A percentile compares a stretch with the other conserved stretches of the same genome.
phyloP scores from a whole-genome alignment of 805 yeast species.

The Yamadazyma olivae region DNA sequence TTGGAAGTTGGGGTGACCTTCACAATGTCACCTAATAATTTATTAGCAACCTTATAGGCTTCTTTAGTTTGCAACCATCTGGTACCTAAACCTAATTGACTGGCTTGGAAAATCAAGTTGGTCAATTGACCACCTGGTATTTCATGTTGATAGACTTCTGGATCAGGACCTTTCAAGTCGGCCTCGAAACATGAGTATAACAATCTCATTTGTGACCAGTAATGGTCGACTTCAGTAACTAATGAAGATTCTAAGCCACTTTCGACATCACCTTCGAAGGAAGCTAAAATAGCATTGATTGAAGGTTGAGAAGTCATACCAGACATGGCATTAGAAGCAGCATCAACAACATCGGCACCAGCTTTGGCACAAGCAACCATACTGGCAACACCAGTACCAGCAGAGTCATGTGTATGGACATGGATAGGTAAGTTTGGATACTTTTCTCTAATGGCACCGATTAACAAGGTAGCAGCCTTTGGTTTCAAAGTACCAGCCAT shows the following conservation, averaged over 20 bases:
- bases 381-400: slow-evolving; percentile 98
- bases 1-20: slow-evolving; percentile 99
- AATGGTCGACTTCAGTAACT: slow-evolving; percentile 82
- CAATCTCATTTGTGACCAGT: slow-evolving; percentile 99
- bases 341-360: slow-evolving; percentile 98
- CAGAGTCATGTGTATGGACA: slow-evolving; percentile 98
- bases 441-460: slow-evolving; percentile 76
- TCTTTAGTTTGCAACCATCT: slow-evolving; percentile 96
- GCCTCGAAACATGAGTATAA: slow-evolving; percentile 97
- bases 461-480: slow-evolving; percentile 78
- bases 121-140: slow-evolving; percentile 99
- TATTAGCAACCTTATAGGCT: slow-evolving; percentile 89
- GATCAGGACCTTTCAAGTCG: slow-evolving; percentile 98
- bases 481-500: slow-evolving; percentile 99
- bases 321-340: slow-evolving; percentile 95
- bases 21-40: slow-evolving; percentile 90
- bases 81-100: slow-evolving; percentile 95
- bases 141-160: slow-evolving; percentile 97
- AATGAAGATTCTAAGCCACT: slow-evolving; percentile 66
- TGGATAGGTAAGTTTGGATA: slow-evolving; percentile 96
- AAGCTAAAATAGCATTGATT: slow-evolving; percentile 86
- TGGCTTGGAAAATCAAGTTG: slow-evolving; percentile 97
- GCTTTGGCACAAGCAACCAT: slow-evolving; percentile 93
- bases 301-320: slow-evolving; percentile 99
- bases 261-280: slow-evolving; percentile 81